Conservation (phyloP, 208 protist genomes). For the Leishmania gerbilli region DNA sequence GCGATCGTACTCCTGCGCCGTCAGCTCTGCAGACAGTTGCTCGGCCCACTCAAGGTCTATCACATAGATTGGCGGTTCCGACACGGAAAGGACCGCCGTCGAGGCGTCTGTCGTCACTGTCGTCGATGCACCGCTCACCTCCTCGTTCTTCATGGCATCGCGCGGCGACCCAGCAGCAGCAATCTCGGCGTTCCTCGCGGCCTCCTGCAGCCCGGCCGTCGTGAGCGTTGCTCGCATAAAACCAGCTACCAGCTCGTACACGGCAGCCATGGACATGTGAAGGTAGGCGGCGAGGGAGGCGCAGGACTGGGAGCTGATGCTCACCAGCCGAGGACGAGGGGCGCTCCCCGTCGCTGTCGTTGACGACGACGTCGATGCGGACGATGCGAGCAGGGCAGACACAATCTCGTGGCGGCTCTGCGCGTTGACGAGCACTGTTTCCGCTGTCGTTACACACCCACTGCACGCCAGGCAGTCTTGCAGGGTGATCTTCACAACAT, state of each 20-base stretch:
- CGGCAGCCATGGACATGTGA: conserved; percentile 33
- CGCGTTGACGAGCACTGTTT: conserved; percentile 94
- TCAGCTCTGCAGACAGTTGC: conserved; percentile 77
- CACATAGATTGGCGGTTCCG: conserved; percentile 48
- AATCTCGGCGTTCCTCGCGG: not conserved
- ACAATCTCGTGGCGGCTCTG: conserved; percentile 63
- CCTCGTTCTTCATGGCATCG: not conserved
- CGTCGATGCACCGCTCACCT: not conserved
- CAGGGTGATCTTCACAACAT: conserved; percentile 78
- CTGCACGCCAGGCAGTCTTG: conserved; percentile 92
- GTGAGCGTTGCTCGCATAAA: conserved; percentile 63
- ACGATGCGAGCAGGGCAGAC: conserved; percentile 5
- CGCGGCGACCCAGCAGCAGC: not conserved
- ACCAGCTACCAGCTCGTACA: conserved; percentile 56
- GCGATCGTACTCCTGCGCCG: conserved; percentile 74
- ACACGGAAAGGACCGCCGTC: not conserved
- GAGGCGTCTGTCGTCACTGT: not conserved
- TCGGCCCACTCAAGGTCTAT: conserved; percentile 81
- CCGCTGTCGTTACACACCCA: conserved; percentile 98
- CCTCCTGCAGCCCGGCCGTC: not conserved
- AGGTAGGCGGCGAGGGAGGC: conserved; percentile 93
- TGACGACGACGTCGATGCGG: not conserved
- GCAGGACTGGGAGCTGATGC: conserved; percentile 91
- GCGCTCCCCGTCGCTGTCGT: not conserved
- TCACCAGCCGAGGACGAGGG: conserved; percentile 73